Evolutionary conservation across 176 grass and related monocot genomes (phyloP).

Genomic region (Oryza punctata): DNA sequence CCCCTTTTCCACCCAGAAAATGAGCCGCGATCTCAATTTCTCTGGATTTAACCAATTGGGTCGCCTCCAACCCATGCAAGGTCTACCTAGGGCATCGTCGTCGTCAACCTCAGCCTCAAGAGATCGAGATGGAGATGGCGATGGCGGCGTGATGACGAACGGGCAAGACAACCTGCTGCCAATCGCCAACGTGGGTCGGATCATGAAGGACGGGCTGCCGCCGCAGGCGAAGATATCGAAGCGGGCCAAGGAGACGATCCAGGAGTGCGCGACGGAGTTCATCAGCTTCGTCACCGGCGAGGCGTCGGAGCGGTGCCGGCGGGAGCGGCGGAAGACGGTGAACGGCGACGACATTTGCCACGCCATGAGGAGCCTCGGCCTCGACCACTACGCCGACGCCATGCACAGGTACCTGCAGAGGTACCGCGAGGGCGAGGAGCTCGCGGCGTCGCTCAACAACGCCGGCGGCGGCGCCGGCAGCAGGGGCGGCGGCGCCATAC

Average conservation of each 20-base stretch:
- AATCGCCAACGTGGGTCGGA: conserved; percentile 70
- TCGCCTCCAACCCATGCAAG: conserved; percentile 6
- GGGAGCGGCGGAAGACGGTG: conserved; percentile 70
- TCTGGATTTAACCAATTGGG: conserved; percentile 7
- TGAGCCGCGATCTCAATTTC: conserved; percentile 22
- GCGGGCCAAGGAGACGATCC: conserved; percentile 70
- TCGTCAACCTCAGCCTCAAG: conserved; percentile 22
- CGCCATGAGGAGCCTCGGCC: conserved; percentile 65
- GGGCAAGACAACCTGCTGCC: conserved; percentile 56
- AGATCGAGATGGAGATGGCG: not conserved
- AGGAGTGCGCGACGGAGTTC: conserved; percentile 80
- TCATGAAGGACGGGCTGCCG: conserved; percentile 72
- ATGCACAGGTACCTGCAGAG: conserved; percentile 75
- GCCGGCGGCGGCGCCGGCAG: not conserved
- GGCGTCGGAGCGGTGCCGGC: conserved; percentile 66
- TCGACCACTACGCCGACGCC: conserved; percentile 71
- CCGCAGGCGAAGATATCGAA: conserved; percentile 76
- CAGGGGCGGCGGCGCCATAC: not conserved
- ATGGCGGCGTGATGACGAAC: not conserved
- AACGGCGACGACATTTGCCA: conserved; percentile 82
- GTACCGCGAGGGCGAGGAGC: conserved; percentile 66
- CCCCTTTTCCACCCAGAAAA: not conserved
- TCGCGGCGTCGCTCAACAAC: conserved; percentile 44
- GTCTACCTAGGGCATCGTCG: conserved; percentile 14
- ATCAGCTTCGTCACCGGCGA: conserved; percentile 79